Evolutionary conservation across 345 rosid genomes (phyloP).

Genomic region (Laguncularia racemosa): DNA sequence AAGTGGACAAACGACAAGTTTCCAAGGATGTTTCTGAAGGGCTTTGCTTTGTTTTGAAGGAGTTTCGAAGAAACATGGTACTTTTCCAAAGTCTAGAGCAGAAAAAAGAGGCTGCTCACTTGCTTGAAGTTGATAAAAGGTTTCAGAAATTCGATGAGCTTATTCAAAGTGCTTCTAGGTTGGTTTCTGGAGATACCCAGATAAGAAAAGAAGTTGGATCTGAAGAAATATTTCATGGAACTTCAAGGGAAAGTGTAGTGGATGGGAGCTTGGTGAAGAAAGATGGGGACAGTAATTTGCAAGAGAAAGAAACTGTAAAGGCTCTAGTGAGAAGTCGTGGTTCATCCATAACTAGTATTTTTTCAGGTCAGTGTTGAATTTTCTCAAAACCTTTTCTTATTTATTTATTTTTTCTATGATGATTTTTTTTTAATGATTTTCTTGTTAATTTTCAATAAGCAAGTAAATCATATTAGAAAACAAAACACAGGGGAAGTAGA

Average conservation of each 20-base stretch:
- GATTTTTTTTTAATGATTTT: neutral
- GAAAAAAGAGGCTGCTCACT: constrained; percentile 41
- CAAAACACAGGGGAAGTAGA: too few species aligned
- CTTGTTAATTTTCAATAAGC: too few species aligned
- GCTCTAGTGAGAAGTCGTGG: constrained; percentile 29
- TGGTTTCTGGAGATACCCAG: constrained; percentile 40
- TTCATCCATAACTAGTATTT: constrained; percentile 28
- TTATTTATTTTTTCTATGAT: neutral
- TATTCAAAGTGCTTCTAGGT: constrained; percentile 37
- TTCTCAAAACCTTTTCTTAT: neutral
- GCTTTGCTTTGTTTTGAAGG: constrained; percentile 33
- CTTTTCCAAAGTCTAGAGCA: constrained; percentile 42
- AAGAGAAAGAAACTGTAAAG: constrained; percentile 14
- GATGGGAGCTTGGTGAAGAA: constrained; percentile 18
- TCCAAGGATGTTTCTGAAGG: constrained; percentile 41
- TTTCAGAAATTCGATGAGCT: constrained; percentile 39
- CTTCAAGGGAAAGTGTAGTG: constrained; percentile 15
- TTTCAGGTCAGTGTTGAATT: constrained; percentile 23
- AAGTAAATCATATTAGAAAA: too few species aligned
- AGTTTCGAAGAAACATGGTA: constrained; percentile 31
- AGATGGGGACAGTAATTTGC: constrained; percentile 16
- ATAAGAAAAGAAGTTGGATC: constrained; percentile 11
- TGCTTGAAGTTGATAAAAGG: constrained; percentile 43
- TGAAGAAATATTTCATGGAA: constrained; percentile 18
- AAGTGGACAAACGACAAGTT: constrained; percentile 25